Conservation (phyloP, 1,284 basidiomycete genomes). For the Apiotrichum mycotoxinovorans region DNA sequence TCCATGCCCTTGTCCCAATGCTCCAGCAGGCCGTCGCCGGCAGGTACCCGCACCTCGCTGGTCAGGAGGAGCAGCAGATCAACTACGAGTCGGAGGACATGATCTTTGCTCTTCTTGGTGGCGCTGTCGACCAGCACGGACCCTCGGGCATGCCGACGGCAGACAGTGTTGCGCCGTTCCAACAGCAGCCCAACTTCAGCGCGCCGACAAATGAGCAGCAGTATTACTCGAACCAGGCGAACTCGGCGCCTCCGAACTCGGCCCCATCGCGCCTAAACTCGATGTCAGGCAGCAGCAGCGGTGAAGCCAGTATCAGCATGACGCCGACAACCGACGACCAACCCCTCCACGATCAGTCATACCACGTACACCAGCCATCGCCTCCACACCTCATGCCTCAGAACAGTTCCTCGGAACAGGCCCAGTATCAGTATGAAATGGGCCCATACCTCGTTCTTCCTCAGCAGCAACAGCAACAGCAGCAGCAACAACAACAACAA, state of each 20-base stretch:
- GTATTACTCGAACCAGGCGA: too few species aligned
- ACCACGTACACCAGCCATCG: too few species aligned
- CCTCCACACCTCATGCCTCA: background rate
- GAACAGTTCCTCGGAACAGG: background rate
- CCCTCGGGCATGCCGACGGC: background rate
- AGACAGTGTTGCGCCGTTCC: background rate
- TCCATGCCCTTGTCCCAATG: slow-evolving; percentile 33
- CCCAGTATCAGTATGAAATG: background rate
- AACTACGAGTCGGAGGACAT: slow-evolving; percentile 39
- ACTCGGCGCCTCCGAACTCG: too few species aligned
- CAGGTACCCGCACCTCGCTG: slow-evolving; percentile 36
- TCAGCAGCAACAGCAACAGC: background rate
- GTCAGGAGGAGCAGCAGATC: slow-evolving; percentile 17
- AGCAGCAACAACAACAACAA: slow-evolving; percentile 1
- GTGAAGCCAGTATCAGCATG: background rate
- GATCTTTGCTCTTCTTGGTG: slow-evolving; percentile 43
- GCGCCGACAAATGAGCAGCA: slow-evolving; percentile 1
- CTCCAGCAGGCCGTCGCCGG: slow-evolving; percentile 34
- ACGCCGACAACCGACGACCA: background rate
- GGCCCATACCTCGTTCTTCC: background rate
- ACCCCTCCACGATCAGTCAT: background rate
- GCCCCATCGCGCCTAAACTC: background rate
- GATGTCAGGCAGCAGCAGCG: background rate
- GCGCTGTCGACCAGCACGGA: slow-evolving; percentile 29
- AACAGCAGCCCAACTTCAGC: background rate